A percentile compares a stretch with the other conserved stretches of the same genome.
phyloP scores from a whole-genome alignment of 1,284 basidiomycete species.

The Ustilago shanxiensis region DNA sequence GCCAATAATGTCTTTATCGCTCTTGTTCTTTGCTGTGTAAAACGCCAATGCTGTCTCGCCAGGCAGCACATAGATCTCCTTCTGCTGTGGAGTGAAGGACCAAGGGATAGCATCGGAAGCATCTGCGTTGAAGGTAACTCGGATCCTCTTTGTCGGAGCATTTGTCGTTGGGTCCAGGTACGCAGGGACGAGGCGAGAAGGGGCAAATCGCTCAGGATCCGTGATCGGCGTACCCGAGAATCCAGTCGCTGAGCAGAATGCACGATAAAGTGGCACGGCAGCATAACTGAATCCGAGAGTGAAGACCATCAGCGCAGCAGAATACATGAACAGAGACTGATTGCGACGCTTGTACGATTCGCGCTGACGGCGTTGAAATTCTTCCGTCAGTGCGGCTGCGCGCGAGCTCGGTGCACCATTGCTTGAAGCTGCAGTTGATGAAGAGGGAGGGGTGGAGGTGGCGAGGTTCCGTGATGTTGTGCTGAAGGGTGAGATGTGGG shows the following conservation, averaged over 20 bases:
- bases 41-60: conserved; percentile 97
- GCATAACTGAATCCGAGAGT: conserved; percentile 91
- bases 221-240: conserved; percentile 95
- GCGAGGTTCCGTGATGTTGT: conserved; percentile 13
- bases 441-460: background rate
- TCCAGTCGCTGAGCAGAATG: conserved; percentile 97
- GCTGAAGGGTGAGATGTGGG: conserved; percentile 22
- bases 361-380: conserved; percentile 42
- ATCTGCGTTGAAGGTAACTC: conserved; percentile 95
- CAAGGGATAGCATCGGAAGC: conserved; percentile 89
- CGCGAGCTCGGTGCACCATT: conserved; percentile 6
- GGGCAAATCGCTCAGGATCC: conserved; percentile 58
- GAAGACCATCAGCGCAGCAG: conserved; percentile 82
- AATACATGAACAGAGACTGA: conserved; percentile 82
- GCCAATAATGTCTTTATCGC: conserved; percentile 89
- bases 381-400: conserved; percentile 26
- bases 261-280: conserved; percentile 94
- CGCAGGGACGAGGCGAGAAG: conserved; percentile 54
- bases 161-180: conserved; percentile 71
- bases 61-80: conserved; percentile 88
- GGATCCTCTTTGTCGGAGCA: conserved; percentile 74
- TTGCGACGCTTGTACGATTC: conserved; percentile 72
- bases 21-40: conserved; percentile 91
- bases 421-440: background rate
- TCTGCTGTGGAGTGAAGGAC: conserved; percentile 91